Conservation (phyloP, 129 eudicot genomes). For the Chrysanthemum lavandulifolium region DNA sequence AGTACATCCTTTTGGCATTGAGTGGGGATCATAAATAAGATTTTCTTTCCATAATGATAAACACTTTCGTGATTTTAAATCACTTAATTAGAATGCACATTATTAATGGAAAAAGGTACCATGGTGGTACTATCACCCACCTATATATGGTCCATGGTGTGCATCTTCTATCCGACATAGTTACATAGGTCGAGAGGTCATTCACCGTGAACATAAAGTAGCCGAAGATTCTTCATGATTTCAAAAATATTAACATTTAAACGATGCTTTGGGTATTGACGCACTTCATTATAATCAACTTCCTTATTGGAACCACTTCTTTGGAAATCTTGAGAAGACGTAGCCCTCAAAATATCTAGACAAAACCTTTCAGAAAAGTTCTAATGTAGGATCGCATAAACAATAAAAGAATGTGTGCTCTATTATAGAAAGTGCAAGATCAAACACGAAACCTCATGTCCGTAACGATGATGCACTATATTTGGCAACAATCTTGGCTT, state of each 20-base stretch:
- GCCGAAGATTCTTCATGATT: too few species aligned
- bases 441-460: constrained; percentile 71
- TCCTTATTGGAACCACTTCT: constrained; percentile 16
- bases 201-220: too few species aligned
- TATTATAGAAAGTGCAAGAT: constrained; percentile 23
- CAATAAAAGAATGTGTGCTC: constrained; percentile 6
- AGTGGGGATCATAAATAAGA: too few species aligned
- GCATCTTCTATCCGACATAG: neutral
- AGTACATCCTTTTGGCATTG: too few species aligned
- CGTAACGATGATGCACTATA: constrained; percentile 29
- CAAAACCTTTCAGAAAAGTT: constrained; percentile 46
- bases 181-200: neutral
- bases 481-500: constrained; percentile 39
- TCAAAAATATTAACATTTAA: too few species aligned
- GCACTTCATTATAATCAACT: constrained; percentile 26
- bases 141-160: neutral
- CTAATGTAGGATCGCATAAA: constrained; percentile 26
- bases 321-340: constrained; percentile 47
- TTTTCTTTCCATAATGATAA: too few species aligned
- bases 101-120: too few species aligned
- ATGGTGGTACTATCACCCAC: neutral
- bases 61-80: neutral
- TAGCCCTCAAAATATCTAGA: constrained; percentile 35
- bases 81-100: too few species aligned
- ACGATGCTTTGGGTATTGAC: too few species aligned